These are phyloP conservation scores for Penicillium sp. DNA, from an alignment of 2,329 filamentous ascomycete genomes.

Conservation along the genomic window DNA sequence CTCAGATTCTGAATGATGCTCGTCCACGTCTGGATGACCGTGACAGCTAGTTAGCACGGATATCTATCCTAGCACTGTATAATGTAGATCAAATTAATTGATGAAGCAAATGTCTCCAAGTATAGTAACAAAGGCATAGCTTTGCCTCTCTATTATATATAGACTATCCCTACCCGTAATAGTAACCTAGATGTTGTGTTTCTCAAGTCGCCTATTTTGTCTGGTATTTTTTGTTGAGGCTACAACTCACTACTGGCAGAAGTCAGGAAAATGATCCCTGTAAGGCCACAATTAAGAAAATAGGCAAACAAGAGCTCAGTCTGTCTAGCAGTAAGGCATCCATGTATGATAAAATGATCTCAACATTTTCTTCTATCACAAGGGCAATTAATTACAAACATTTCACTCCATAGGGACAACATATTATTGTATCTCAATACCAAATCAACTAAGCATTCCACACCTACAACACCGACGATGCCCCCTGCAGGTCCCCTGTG, in stretches of 20 bases:
- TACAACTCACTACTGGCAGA: too few species aligned
- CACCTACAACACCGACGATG: background rate
- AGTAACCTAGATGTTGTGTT: background rate
- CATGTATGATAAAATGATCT: too few species aligned
- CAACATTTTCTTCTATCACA: background rate
- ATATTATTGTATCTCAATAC: background rate
- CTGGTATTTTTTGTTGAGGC: background rate
- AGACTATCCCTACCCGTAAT: background rate
- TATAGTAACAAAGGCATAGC: background rate
- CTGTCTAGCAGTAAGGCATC: too few species aligned
- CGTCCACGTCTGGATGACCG: background rate
- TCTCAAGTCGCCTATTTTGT: background rate
- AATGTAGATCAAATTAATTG: background rate
- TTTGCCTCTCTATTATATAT: background rate
- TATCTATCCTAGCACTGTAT: background rate
- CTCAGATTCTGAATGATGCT: constrained; percentile 3
- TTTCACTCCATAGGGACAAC: background rate
- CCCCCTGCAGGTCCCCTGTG: background rate
- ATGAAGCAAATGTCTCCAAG: background rate
- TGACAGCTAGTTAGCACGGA: background rate
- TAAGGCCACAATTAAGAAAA: too few species aligned
- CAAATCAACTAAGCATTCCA: background rate
- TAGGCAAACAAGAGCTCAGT: too few species aligned
- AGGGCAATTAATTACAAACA: background rate
- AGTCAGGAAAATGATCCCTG: too few species aligned